Evolutionary conservation across 2,329 filamentous ascomycete genomes (phyloP).

Genomic region (Hypoxylon sp.): DNA sequence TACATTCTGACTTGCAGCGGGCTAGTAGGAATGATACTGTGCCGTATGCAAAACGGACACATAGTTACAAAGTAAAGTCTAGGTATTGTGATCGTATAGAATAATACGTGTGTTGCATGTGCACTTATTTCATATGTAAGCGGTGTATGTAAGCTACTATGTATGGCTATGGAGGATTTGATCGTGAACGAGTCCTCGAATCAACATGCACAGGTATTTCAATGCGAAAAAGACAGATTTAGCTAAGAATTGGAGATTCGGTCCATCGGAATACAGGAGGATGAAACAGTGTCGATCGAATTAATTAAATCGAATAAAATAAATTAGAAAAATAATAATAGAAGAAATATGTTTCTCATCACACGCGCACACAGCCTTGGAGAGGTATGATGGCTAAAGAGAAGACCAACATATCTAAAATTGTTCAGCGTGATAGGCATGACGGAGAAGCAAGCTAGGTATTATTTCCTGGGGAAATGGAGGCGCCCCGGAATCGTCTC

Average conservation of each 20-base stretch:
- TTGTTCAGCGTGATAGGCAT: slow-evolving; percentile 11
- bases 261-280: too few species aligned
- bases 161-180: too few species aligned
- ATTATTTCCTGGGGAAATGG: slow-evolving; percentile 24
- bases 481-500: slow-evolving; percentile 24
- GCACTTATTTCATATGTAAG: slow-evolving; percentile 8
- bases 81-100: slow-evolving; percentile 10
- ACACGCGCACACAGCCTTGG: background rate
- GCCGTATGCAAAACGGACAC: slow-evolving; percentile 22
- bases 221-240: too few species aligned
- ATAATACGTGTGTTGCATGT: background rate
- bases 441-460: slow-evolving; percentile 29
- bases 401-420: slow-evolving; percentile 4
- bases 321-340: too few species aligned
- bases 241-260: too few species aligned
- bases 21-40: slow-evolving; percentile 15
- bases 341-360: too few species aligned
- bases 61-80: slow-evolving; percentile 9
- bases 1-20: slow-evolving; percentile 27
- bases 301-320: background rate
- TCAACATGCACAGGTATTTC: background rate
- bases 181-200: slow-evolving; percentile 10
- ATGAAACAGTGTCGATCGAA: slow-evolving; percentile 17
- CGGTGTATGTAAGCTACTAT: too few species aligned
- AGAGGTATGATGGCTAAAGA: slow-evolving; percentile 1